Conservation (phyloP, 208 protist genomes). For the Leishmania guyanensis region DNA sequence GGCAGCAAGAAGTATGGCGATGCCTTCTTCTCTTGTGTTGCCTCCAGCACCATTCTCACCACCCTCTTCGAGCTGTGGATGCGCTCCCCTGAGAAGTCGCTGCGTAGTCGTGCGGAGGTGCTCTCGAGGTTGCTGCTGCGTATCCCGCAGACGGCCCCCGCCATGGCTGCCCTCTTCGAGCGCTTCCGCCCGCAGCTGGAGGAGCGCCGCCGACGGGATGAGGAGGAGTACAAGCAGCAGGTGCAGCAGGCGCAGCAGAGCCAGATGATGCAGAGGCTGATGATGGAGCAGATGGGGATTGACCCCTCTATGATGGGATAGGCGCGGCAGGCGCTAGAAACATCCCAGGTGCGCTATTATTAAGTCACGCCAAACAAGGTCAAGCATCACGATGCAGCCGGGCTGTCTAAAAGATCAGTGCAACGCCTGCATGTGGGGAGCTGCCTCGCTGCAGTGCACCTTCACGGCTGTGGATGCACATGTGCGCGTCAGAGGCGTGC, state of each 20-base stretch:
- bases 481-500: not conserved
- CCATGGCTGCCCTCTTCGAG: slow-evolving; percentile 49
- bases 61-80: slow-evolving; percentile 83
- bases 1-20: slow-evolving; percentile 51
- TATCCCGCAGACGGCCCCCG: slow-evolving; percentile 39
- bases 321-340: not conserved
- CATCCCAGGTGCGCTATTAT: not conserved
- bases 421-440: too few relatives aligned
- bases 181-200: slow-evolving; percentile 70
- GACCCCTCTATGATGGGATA: slow-evolving; percentile 54
- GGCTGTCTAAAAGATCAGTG: not conserved
- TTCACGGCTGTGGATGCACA: not conserved
- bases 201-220: slow-evolving; percentile 78
- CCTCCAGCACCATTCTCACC: slow-evolving; percentile 45
- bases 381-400: not conserved
- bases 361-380: not conserved
- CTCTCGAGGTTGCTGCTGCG: slow-evolving; percentile 64
- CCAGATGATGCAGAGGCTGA: slow-evolving; percentile 88
- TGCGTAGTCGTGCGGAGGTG: slow-evolving; percentile 73
- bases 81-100: slow-evolving; percentile 54
- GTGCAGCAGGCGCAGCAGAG: slow-evolving; percentile 84
- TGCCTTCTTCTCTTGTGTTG: slow-evolving; percentile 61
- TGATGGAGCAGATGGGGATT: slow-evolving; percentile 91
- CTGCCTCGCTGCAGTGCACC: not conserved
- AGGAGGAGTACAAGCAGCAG: slow-evolving; percentile 79